Percentiles rank a stretch among this genome's conserved stretches.
Conservation (phyloP, 73 alveolate genomes). For the Symbiodinium pilosum region DNA sequence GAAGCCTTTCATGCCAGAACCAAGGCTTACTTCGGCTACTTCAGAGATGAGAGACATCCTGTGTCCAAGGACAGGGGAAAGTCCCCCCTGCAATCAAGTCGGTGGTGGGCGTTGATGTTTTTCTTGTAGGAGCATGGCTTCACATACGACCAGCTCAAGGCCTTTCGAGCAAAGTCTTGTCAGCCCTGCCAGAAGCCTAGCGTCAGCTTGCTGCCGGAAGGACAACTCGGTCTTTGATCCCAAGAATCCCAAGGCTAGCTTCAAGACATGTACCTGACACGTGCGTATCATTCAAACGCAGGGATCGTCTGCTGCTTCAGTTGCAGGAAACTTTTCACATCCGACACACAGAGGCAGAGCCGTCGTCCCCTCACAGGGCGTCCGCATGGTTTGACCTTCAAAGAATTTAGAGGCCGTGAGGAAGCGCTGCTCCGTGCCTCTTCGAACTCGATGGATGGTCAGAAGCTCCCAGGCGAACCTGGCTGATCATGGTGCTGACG, state of each 20-base stretch:
- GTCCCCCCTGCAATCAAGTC: too few relatives aligned
- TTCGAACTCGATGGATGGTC: slow-evolving; percentile 88
- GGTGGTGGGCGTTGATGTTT: too few relatives aligned
- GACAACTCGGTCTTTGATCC: slow-evolving; percentile 85
- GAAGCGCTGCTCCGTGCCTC: slow-evolving; percentile 67
- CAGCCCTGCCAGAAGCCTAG: too few relatives aligned
- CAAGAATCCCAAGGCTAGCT: slow-evolving; percentile 77
- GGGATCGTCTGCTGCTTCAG: too few relatives aligned
- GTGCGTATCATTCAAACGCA: too few relatives aligned
- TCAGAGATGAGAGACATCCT: slow-evolving; percentile 89
- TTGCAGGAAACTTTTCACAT: slow-evolving; percentile 56
- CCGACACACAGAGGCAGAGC: slow-evolving; percentile 55
- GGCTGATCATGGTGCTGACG: too few relatives aligned
- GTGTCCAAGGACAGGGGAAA: slow-evolving; percentile 84
- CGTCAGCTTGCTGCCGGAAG: too few relatives aligned
- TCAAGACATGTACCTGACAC: too few relatives aligned
- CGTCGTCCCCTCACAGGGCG: not conserved
- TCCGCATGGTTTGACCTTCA: not conserved
- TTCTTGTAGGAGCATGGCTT: slow-evolving; percentile 79
- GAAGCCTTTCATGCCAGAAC: not conserved
- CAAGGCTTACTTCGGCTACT: slow-evolving; percentile 68
- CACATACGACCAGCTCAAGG: slow-evolving; percentile 90
- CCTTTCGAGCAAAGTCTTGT: too few relatives aligned
- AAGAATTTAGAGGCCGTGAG: slow-evolving; percentile 85
- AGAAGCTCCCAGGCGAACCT: slow-evolving; percentile 58